Base-by-base conservation (phyloP, 805 yeast species). In the Metschnikowia henanensis region DNA sequence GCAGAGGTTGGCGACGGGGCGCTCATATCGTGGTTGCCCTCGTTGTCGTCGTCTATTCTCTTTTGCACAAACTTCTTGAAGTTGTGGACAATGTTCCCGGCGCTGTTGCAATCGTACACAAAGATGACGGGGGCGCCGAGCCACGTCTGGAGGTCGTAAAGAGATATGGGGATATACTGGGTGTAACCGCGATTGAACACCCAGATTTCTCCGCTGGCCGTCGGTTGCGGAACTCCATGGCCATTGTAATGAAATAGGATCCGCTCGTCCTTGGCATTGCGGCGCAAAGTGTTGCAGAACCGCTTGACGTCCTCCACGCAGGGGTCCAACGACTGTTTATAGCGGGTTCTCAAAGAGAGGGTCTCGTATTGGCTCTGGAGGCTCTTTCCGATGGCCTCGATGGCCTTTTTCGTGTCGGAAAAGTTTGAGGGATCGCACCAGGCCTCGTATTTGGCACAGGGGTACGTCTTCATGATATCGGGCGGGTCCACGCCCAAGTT, bases 401-500 rank as follows among this genome's bases (percentile, higher is more conserved):
- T 77, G 17, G 97, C 97, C 64, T 89, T 89, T 61, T 88, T 88
- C 0, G 95, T 81, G 59, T 91, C 98, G 26, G 83, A 78, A 55
- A 81, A 84, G 7, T 81, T 73, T 19, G 86, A 68, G 0, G 98
- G 97, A 60, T 94, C 96, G 9, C 91, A 81, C 89, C 97, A 92
- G 1, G 97, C 86, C 69, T 94, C 99, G 31, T 83, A 66, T 52
- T 84, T 81, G 1, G 99, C 97, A 56, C 95, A 87, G 1, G 97
- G 97, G 49, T 87, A 89, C 0, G 97, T 89, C 61, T 90, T 88
- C 60, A 87, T 81, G 21, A 91, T 81, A 64, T 94, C 99, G 0
- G 99, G 99, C 2, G 99, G 99, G 54, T 92, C 98, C 1, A 94
- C 97, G 7, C 98, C 97, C 20, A 92, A 65, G 59, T 94, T 94